Evolutionary conservation across 306 rosid species (phyloP).

Genomic region (Carpinus viminea): DNA sequence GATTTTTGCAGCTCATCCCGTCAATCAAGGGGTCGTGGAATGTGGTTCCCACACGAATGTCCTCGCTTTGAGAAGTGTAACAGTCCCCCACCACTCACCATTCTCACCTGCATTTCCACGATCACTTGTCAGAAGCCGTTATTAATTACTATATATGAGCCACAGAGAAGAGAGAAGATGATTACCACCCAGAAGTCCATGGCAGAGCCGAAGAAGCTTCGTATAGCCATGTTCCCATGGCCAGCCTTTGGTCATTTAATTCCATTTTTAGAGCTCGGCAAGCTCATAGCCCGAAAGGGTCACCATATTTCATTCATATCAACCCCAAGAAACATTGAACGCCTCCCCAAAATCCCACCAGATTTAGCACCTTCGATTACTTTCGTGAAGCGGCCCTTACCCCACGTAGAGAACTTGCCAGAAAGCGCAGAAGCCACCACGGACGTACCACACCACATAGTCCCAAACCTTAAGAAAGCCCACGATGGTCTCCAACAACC

Average conservation of each 20-base stretch:
- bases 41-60: too few relatives aligned
- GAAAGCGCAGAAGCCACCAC: too few relatives aligned
- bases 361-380: constrained; percentile 18
- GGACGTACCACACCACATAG: constrained; percentile 10
- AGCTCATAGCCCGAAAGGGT: constrained; percentile 45
- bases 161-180: too few relatives aligned
- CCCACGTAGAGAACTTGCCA: constrained; percentile 17
- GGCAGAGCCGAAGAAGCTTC: constrained; percentile 35
- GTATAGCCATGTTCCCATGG: constrained; percentile 51
- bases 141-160: too few relatives aligned
- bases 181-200: background rate
- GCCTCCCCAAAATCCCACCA: constrained; percentile 36
- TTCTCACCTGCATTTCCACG: too few relatives aligned
- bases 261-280: constrained; percentile 42
- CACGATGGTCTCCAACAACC: constrained; percentile 27
- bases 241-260: constrained; percentile 48
- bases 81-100: too few relatives aligned
- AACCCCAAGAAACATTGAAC: constrained; percentile 49
- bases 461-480: constrained; percentile 26
- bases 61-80: too few relatives aligned
- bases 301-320: constrained; percentile 44
- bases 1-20: too few relatives aligned
- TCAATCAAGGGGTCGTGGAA: too few relatives aligned
- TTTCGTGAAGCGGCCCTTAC: constrained; percentile 26
- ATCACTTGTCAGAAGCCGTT: too few relatives aligned